Evolutionary conservation across 139 green algal species (phyloP), one percentile per base, ranked within the genome.

Genomic region (Coelastrella sp.): DNA sequence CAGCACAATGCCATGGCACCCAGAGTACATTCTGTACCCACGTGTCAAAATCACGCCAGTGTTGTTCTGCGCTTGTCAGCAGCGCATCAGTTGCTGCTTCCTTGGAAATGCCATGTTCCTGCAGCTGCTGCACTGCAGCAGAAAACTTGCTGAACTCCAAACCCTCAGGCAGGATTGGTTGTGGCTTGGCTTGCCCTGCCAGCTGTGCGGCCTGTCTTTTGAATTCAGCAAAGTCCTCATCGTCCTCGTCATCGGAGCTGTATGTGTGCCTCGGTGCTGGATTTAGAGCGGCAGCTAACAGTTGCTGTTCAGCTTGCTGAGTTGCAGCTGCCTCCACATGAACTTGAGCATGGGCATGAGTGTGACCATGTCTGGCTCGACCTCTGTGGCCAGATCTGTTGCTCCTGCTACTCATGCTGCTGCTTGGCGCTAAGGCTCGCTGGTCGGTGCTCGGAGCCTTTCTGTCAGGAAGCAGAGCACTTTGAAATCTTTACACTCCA

Each of bases 141-240:
- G 45, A 34, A 13, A 84, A 63, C 60, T 43, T 35, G 5, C 23
- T 17, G 13, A 27, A 25, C 13, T 23, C n/a, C 25, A 85, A 43
- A 8, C 63, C 79, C n/a, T 27, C 41, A 57, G 80, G 80, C 32
- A 79, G 51, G 30, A 45, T 32, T 34, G 37, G 63, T 23, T 32
- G n/a, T 5, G 32, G 79, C 25, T 37, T 27, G n/a, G 21, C 41
- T 32, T 77, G 63, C 63, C 40, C 32, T 45, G 21, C n/a, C 7
- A 79, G 43, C 34, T 78, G 63, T 9, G 57, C 79, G 50, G 79
- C 79, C n/a, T 85, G 53, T 5, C 40, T 38, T 34, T 38, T 84
- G 40, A 84, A 84, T 30, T 67, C 79, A 21, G 34, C 30, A 40
- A 68, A 48, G 27, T 85, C 79, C 50, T 79, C 79, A 37, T 85